Conservation (phyloP, 1,284 basidiomycete species). For the Peniophora sp. region DNA sequence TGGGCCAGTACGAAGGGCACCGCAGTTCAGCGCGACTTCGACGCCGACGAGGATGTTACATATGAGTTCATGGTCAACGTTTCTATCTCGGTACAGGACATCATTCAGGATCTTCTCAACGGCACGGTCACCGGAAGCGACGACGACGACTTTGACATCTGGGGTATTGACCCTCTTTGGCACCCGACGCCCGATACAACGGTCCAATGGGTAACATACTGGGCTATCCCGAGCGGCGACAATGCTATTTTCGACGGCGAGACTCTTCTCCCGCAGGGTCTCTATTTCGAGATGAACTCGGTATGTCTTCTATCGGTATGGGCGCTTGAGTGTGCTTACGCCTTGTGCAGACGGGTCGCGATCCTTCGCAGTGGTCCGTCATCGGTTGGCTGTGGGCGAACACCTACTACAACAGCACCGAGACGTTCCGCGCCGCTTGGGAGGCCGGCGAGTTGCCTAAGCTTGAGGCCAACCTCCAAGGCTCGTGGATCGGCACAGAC, state of each 20-base stretch:
- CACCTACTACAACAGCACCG: background rate
- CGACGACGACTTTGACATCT: background rate
- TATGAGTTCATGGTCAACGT: background rate
- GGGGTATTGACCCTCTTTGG: background rate
- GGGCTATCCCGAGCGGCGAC: background rate
- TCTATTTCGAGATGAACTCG: background rate
- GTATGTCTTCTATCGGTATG: too few species aligned
- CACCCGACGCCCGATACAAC: background rate
- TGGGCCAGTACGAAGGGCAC: background rate
- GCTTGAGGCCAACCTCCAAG: background rate
- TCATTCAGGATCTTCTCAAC: background rate
- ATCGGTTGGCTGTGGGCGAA: background rate
- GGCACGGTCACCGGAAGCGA: background rate
- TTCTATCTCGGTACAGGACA: background rate
- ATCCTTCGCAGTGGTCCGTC: background rate
- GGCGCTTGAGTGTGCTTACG: too few species aligned
- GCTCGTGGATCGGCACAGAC: background rate
- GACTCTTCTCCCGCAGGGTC: background rate
- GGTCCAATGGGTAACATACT: background rate
- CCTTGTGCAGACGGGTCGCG: background rate
- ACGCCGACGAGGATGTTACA: background rate
- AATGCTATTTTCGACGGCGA: background rate
- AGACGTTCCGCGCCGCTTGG: background rate
- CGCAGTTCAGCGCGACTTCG: background rate
- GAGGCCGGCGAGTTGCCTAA: background rate